Conservation (phyloP, 352 stramenopile genomes). For the Blastocystis sp. region DNA sequence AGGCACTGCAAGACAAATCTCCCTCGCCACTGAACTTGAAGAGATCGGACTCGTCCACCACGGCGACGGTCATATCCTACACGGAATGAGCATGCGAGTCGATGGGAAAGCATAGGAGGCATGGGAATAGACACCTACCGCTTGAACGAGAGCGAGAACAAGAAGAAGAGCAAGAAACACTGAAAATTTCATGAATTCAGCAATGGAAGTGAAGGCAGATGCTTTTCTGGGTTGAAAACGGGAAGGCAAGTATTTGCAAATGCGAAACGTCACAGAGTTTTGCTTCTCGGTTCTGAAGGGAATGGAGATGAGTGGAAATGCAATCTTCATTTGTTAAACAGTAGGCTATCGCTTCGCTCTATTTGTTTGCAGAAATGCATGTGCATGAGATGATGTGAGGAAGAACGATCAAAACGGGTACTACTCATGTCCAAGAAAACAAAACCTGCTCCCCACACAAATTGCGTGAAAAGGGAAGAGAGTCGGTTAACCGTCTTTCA, state of each 20-base stretch:
- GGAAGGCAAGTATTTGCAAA: not conserved
- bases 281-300: not conserved
- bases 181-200: not conserved
- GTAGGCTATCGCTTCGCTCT: not conserved
- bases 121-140: not conserved
- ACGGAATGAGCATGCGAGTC: not conserved
- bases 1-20: slow-evolving; percentile 29
- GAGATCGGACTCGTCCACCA: not conserved
- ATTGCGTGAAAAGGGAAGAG: not conserved
- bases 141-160: not conserved
- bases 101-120: not conserved
- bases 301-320: not conserved
- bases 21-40: not conserved
- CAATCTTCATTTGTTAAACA: not conserved
- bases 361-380: not conserved
- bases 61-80: slow-evolving; percentile 21
- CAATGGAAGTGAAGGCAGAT: not conserved
- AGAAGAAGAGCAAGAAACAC: not conserved
- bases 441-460: not conserved
- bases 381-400: not conserved
- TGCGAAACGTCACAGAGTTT: not conserved
- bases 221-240: not conserved
- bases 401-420: too few species aligned
- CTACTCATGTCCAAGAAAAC: too few species aligned
- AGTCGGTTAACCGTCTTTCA: not conserved